These are phyloP conservation scores for Nakazawaea anatomiae DNA, from an alignment of 805 yeast genomes.

Conservation along the genomic window DNA sequence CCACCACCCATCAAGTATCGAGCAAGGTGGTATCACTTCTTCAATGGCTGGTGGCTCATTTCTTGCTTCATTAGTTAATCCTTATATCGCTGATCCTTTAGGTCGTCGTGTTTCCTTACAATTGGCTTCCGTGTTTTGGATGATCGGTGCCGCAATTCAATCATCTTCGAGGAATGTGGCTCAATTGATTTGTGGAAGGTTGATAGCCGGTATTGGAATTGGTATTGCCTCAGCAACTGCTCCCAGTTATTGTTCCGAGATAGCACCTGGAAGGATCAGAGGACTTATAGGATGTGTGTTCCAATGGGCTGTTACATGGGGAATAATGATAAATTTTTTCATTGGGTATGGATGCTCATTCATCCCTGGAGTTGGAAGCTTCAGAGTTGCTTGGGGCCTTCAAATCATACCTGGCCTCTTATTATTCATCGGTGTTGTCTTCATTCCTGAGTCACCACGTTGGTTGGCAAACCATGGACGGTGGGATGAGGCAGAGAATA, in stretches of 20 bases:
- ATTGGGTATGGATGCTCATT: slow-evolving; percentile 46
- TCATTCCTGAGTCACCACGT: slow-evolving; percentile 45
- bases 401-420: slow-evolving; percentile 12
- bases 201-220: slow-evolving; percentile 48
- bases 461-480: slow-evolving; percentile 41
- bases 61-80: too few relatives aligned
- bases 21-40: too few relatives aligned
- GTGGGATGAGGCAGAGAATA: slow-evolving; percentile 25
- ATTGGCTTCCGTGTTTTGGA: slow-evolving; percentile 35
- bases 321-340: slow-evolving; percentile 43
- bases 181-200: slow-evolving; percentile 50
- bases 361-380: slow-evolving; percentile 12
- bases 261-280: slow-evolving; percentile 45
- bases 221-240: slow-evolving; percentile 56
- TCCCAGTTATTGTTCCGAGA: slow-evolving; percentile 48
- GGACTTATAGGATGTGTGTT: slow-evolving; percentile 48
- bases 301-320: slow-evolving; percentile 54
- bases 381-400: slow-evolving; percentile 38
- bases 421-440: slow-evolving; percentile 26
- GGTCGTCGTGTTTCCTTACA: slow-evolving; percentile 48
- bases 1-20: too few relatives aligned
- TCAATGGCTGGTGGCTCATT: too few relatives aligned
- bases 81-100: slow-evolving; percentile 28
- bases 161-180: slow-evolving; percentile 38
- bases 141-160: slow-evolving; percentile 41